Percentiles rank a stretch among this genome's conserved stretches.
Conservation (phyloP, 257 asterid species). For the Primulina eburnea region DNA sequence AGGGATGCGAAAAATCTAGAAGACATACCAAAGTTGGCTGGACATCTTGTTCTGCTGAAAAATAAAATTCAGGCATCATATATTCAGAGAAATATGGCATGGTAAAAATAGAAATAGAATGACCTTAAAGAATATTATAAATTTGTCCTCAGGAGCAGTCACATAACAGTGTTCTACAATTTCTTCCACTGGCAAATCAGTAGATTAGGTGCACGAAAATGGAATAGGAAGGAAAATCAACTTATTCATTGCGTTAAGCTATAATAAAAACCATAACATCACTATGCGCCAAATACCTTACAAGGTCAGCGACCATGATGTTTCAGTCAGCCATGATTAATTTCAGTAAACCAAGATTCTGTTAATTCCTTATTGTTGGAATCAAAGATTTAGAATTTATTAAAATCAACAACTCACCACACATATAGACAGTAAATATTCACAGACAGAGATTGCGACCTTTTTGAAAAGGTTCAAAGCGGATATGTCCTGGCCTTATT, state of each 20-base stretch:
- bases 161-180: not conserved
- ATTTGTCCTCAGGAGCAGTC: not conserved
- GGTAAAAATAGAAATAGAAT: too few species aligned
- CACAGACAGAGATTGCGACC: slow-evolving; percentile 42
- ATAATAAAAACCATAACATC: slow-evolving; percentile 16
- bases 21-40: slow-evolving; percentile 47
- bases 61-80: slow-evolving; percentile 25
- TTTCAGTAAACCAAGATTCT: not conserved
- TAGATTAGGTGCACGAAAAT: slow-evolving; percentile 5
- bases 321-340: not conserved
- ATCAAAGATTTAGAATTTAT: slow-evolving; percentile 3
- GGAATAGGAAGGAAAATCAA: slow-evolving; percentile 22
- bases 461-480: slow-evolving; percentile 76
- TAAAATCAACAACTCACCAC: slow-evolving; percentile 15
- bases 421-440: not conserved
- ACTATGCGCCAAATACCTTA: not conserved
- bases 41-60: slow-evolving; percentile 52
- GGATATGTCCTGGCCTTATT: slow-evolving; percentile 92
- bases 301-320: not conserved
- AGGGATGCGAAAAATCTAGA: slow-evolving; percentile 13
- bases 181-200: not conserved
- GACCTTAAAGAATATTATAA: not conserved
- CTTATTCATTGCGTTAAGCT: slow-evolving; percentile 3
- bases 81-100: not conserved
- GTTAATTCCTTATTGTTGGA: slow-evolving; percentile 11